Conservation (phyloP, 2,329 filamentous ascomycete species). For the Cercospora zeina region DNA sequence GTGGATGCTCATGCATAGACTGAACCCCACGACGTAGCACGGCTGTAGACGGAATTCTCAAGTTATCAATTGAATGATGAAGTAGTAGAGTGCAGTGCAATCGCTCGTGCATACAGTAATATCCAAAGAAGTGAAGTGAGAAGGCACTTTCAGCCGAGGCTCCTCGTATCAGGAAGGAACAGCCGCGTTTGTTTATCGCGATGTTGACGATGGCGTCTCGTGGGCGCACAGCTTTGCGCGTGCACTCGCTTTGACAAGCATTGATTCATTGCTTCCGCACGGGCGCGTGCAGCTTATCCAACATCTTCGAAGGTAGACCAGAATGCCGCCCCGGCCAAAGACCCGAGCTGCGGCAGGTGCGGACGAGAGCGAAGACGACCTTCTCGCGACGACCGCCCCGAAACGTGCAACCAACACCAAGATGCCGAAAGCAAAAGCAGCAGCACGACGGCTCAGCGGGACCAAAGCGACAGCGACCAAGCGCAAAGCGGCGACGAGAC, state of each 20-base stretch:
- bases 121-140: not conserved
- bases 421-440: constrained; percentile 41
- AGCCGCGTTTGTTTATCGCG: constrained; percentile 5
- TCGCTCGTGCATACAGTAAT: too few species aligned
- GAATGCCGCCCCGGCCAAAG: constrained; percentile 27
- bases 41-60: too few species aligned
- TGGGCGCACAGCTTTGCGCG: not conserved
- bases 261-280: not conserved
- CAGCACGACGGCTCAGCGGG: constrained; percentile 43
- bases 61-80: not conserved
- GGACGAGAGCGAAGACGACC: constrained; percentile 29
- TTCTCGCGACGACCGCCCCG: constrained; percentile 25
- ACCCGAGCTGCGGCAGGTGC: constrained; percentile 20
- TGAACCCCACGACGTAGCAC: too few species aligned
- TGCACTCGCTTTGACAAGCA: not conserved
- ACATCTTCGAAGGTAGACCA: constrained; percentile 41
- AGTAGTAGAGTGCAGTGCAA: not conserved
- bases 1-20: too few species aligned
- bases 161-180: not conserved
- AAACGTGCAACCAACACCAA: constrained; percentile 30
- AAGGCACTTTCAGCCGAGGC: constrained; percentile 1
- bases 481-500: constrained; percentile 42
- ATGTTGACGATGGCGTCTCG: constrained; percentile 4
- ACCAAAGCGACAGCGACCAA: constrained; percentile 41
- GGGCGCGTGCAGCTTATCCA: not conserved